These are phyloP conservation scores for Clonostachys sp. DNA, from an alignment of 2,329 filamentous ascomycete species.

Conservation along the genomic window DNA sequence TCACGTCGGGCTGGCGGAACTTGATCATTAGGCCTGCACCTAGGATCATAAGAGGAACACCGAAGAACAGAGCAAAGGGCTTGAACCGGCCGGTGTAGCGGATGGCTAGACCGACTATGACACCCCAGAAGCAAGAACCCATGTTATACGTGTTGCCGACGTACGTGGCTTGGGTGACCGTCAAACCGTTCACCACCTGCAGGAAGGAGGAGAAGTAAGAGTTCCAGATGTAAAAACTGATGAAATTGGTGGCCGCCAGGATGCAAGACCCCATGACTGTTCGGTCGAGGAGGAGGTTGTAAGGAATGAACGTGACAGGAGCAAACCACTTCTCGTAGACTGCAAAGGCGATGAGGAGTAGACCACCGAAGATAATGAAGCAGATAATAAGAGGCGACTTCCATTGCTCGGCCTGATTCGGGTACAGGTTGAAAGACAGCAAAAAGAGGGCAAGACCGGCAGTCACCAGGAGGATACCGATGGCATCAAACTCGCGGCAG, in stretches of 20 bases:
- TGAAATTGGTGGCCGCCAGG: slow-evolving; percentile 12
- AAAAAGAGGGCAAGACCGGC: slow-evolving; percentile 51
- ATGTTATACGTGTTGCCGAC: slow-evolving; percentile 37
- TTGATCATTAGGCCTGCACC: slow-evolving; percentile 32
- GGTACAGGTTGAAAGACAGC: slow-evolving; percentile 53
- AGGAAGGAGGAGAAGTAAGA: slow-evolving; percentile 47
- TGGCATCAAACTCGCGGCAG: slow-evolving; percentile 12
- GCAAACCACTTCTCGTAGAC: slow-evolving; percentile 51
- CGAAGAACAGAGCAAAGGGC: slow-evolving; percentile 28
- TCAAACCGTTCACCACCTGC: slow-evolving; percentile 34
- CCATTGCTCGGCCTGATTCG: slow-evolving; percentile 38
- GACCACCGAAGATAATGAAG: slow-evolving; percentile 52
- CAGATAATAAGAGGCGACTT: slow-evolving; percentile 40
- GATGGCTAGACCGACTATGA: slow-evolving; percentile 33
- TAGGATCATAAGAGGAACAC: slow-evolving; percentile 28
- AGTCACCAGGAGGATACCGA: slow-evolving; percentile 49
- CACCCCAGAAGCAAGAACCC: slow-evolving; percentile 33
- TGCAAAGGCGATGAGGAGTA: slow-evolving; percentile 45
- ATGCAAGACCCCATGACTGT: slow-evolving; percentile 43
- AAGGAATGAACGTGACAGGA: slow-evolving; percentile 47
- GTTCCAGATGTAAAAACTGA: slow-evolving; percentile 29
- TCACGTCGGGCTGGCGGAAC: slow-evolving; percentile 26
- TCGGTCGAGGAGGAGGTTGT: slow-evolving; percentile 36
- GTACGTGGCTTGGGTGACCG: slow-evolving; percentile 30
- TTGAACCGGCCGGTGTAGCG: slow-evolving; percentile 36